Base-by-base conservation (phyloP, 2,329 filamentous ascomycete genomes). In the Cordyceps pruinosa region DNA sequence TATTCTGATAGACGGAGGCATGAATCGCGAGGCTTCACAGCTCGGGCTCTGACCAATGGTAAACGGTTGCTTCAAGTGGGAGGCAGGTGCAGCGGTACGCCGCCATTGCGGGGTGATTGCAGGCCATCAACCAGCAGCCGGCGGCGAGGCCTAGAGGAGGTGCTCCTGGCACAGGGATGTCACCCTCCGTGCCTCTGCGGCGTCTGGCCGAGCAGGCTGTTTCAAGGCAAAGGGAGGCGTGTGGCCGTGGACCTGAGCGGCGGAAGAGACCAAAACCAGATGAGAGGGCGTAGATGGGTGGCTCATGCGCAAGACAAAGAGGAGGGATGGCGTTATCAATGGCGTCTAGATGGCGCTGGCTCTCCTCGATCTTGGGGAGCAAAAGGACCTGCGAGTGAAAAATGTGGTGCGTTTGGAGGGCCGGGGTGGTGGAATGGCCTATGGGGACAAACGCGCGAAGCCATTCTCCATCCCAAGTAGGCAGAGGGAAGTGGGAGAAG, bases 251-350 rank as follows among this genome's bases (percentile, higher is more conserved):
- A 37, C 41, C 30, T 35, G 19, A 56, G 45, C 34, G 45, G 45
- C 26, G 26, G 23, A 32, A 32, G 12, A n/a, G 25, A n/a, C 42
- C 53, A 41, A 23, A 41, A 47, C 44, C 44, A 48, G 53, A 56
- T 56, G 53, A 37, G n/a, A 37, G 45, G 53, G 35, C 25, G 34
- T 35, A 48, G 53, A 56, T 56, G 53, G n/a, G 52, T 55, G 52
- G 52, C 53, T 56, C 53, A 37, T 48, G 53, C 26, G 53, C 26
- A 19, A n/a, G 32, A 45, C 21, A 19, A 4, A 25, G 41, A 25
- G 26, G 30, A 37, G 37, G 37, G 42, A 56, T 48, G 53, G 52
- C 52, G 42, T 55, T 55, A 21, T 54, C 41, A 19, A 41, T 56
- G 52, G 52, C 44, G 52, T 45, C 32, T 28, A 21, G 32, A 54